Percentiles rank a stretch among this genome's conserved stretches.
These are phyloP conservation scores for Aspergillus conjunctus DNA, from an alignment of 495 filamentous ascomycete species.

Conservation along the genomic window DNA sequence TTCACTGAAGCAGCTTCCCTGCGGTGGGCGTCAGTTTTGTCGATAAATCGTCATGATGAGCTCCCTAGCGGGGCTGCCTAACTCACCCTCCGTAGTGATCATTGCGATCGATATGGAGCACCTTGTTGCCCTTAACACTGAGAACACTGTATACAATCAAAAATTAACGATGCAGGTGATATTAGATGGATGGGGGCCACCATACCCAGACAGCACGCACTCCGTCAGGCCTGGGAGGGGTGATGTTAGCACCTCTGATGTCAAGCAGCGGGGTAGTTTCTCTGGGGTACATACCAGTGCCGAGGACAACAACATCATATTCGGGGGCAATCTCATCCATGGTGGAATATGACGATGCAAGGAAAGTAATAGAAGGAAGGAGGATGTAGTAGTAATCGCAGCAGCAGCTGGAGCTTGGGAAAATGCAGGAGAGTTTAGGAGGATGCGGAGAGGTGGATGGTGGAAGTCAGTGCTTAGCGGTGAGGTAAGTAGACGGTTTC, in stretches of 20 bases:
- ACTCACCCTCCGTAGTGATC: constrained; percentile 97
- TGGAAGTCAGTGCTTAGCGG: constrained; percentile 14
- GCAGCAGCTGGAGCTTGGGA: constrained; percentile 7
- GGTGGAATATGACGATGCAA: constrained; percentile 32
- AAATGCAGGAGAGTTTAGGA: constrained; percentile 13
- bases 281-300: constrained; percentile 72
- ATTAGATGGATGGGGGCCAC: not conserved
- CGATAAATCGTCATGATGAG: constrained; percentile 22
- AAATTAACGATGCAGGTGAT: constrained; percentile 3
- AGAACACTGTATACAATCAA: constrained; percentile 64
- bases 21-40: constrained; percentile 34
- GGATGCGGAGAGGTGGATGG: constrained; percentile 26
- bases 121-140: constrained; percentile 98
- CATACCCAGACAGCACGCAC: constrained; percentile 96
- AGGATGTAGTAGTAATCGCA: constrained; percentile 17
- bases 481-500: constrained; percentile 15
- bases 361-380: constrained; percentile 23
- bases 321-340: constrained; percentile 97
- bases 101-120: constrained; percentile 98
- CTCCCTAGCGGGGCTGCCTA: constrained; percentile 22
- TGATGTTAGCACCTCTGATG: constrained; percentile 35
- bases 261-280: constrained; percentile 44
- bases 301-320: constrained; percentile 98
- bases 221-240: constrained; percentile 80
- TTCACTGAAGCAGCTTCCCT: constrained; percentile 94